phyloP scores from a whole-genome alignment of 2,329 filamentous ascomycete genomes.

The Alternaria atra region DNA sequence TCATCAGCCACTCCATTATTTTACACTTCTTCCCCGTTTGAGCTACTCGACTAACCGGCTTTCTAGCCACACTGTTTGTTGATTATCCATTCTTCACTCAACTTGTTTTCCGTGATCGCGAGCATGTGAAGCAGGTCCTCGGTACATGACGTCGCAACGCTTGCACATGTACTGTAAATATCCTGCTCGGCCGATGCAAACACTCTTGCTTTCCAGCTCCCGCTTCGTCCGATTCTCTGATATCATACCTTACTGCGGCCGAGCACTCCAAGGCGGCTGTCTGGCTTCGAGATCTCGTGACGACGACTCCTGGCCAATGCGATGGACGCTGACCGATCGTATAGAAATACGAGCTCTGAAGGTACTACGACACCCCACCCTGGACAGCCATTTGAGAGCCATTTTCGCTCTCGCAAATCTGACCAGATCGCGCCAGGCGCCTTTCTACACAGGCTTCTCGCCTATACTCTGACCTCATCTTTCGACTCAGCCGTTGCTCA shows the following conservation, averaged over 20 bases:
- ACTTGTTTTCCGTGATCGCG: not conserved
- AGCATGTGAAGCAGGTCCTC: not conserved
- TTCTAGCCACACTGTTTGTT: not conserved
- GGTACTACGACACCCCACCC: not conserved
- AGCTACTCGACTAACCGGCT: not conserved
- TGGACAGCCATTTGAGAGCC: not conserved
- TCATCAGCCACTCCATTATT: constrained; percentile 15
- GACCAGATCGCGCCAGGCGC: too few relatives aligned
- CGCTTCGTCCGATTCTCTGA: not conserved
- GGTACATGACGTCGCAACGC: not conserved
- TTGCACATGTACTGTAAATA: not conserved
- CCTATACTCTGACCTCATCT: too few relatives aligned
- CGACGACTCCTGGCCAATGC: not conserved
- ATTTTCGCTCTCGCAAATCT: too few relatives aligned
- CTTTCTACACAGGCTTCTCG: too few relatives aligned
- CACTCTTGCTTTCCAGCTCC: not conserved
- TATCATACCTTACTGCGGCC: constrained; percentile 1
- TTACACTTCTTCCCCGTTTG: not conserved
- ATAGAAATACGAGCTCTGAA: not conserved
- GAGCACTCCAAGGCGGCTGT: not conserved
- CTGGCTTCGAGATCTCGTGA: not conserved
- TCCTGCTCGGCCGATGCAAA: not conserved
- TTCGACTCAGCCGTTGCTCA: not conserved
- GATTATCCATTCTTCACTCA: not conserved
- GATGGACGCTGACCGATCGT: not conserved